Conservation (phyloP, 2,329 filamentous ascomycete species). For the Calonectria honghensis region DNA sequence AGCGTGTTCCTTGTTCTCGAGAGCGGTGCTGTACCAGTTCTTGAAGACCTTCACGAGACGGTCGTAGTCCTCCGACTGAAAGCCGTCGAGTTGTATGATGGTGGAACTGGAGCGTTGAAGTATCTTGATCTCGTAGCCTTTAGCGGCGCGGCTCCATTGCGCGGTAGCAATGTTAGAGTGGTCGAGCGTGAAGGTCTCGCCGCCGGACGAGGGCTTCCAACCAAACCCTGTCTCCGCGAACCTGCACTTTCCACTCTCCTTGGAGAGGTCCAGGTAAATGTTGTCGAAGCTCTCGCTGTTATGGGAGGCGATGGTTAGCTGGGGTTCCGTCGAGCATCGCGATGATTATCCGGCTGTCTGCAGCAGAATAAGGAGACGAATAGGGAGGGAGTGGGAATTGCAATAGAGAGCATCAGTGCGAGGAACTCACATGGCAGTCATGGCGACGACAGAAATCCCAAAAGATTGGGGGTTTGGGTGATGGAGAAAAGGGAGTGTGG, state of each 20-base stretch:
- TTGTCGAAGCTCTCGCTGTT: constrained; percentile 93
- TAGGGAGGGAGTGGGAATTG: neutral
- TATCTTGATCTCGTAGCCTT: constrained; percentile 95
- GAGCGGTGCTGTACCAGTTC: constrained; percentile 95
- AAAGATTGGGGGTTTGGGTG: constrained; percentile 3
- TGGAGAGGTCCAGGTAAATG: constrained; percentile 96
- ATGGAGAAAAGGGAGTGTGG: constrained; percentile 1
- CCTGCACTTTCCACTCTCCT: constrained; percentile 92
- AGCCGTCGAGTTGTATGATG: constrained; percentile 95
- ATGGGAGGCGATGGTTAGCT: constrained; percentile 40
- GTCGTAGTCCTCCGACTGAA: constrained; percentile 95
- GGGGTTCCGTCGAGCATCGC: constrained; percentile 33
- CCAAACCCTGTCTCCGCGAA: constrained; percentile 96
- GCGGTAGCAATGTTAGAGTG: constrained; percentile 88
- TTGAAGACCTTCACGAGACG: constrained; percentile 95
- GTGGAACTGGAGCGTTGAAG: constrained; percentile 84
- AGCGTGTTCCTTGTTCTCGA: constrained; percentile 95
- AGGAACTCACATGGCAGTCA: constrained; percentile 63
- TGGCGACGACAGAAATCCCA: constrained; percentile 46
- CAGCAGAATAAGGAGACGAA: constrained; percentile 14
- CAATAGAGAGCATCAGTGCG: neutral
- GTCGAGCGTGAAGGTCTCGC: constrained; percentile 95
- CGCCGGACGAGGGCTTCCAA: constrained; percentile 92
- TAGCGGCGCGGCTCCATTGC: constrained; percentile 95
- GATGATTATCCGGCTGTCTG: constrained; percentile 1